Conservation (phyloP, 495 filamentous ascomycete genomes). For the Aspergillus egyptiacus region DNA sequence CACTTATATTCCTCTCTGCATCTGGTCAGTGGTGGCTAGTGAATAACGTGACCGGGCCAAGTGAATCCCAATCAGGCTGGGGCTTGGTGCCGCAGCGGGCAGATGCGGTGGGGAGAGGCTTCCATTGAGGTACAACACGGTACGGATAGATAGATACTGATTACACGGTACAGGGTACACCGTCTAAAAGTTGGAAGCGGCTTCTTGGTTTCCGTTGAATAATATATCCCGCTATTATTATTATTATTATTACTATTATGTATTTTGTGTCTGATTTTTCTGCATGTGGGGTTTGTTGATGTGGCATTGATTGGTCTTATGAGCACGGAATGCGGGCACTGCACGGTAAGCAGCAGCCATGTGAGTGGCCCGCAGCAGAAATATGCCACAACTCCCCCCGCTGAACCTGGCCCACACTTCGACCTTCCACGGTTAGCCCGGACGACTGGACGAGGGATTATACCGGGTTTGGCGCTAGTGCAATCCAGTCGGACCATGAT, state of each 20-base stretch:
- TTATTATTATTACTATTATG: conserved; percentile 1
- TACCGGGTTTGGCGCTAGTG: conserved; percentile 5
- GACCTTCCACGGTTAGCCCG: too few relatives aligned
- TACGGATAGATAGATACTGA: too few relatives aligned
- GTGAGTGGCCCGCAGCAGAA: conserved; percentile 1
- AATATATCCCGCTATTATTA: too few relatives aligned
- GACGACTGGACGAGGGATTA: conserved; percentile 12
- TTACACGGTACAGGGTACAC: too few relatives aligned
- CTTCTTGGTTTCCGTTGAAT: conserved; percentile 3
- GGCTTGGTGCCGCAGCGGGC: background rate
- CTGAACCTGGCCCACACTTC: conserved; percentile 17
- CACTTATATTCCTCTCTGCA: background rate
- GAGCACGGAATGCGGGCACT: background rate
- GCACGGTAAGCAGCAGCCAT: conserved; percentile 10
- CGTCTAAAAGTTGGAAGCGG: conserved; percentile 14
- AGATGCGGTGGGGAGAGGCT: too few relatives aligned
- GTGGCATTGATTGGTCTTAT: background rate
- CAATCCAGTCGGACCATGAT: background rate
- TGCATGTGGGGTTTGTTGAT: background rate
- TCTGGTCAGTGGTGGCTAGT: conserved; percentile 6
- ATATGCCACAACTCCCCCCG: conserved; percentile 11
- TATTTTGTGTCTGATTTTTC: background rate
- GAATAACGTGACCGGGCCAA: conserved; percentile 32
- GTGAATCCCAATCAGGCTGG: conserved; percentile 9
- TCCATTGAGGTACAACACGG: too few relatives aligned